These are phyloP conservation scores for Solanum infundibuliforme DNA, from an alignment of 257 asterid species.

Conservation along the genomic window DNA sequence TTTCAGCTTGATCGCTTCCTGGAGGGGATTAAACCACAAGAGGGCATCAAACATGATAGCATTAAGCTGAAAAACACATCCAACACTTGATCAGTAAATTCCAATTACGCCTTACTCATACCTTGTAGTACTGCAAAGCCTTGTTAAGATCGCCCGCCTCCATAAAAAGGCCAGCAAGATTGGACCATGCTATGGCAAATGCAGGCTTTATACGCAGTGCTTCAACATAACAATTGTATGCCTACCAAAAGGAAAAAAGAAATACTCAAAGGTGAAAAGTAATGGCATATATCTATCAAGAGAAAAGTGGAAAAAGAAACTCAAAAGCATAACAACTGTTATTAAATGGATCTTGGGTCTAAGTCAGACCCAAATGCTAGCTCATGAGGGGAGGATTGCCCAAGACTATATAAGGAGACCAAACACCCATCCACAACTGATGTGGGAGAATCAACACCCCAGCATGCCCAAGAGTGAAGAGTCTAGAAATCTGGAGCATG, in stretches of 20 bases:
- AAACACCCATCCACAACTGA: background rate
- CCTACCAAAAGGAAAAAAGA: constrained; percentile 29
- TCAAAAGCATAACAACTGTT: background rate
- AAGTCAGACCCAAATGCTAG: background rate
- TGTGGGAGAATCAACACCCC: background rate
- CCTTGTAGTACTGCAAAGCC: constrained; percentile 98
- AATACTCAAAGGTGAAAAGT: background rate
- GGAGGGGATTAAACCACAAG: constrained; percentile 4
- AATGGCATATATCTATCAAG: background rate
- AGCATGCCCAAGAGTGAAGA: background rate
- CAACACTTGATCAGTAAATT: constrained; percentile 2
- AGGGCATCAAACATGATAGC: background rate
- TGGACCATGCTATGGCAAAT: constrained; percentile 99
- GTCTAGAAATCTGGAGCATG: background rate
- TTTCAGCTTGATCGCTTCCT: constrained; percentile 98
- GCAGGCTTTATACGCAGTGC: constrained; percentile 90
- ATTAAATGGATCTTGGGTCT: background rate
- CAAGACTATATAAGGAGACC: background rate
- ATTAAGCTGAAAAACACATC: background rate
- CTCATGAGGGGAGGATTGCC: background rate
- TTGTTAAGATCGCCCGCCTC: constrained; percentile 87
- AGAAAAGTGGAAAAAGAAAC: background rate
- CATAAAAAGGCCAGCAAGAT: constrained; percentile 97
- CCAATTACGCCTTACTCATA: constrained; percentile 4
- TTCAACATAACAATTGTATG: constrained; percentile 83